Percentiles rank a stretch among this genome's conserved stretches.
Evolutionary conservation across 345 rosid species (phyloP).

Genomic region (Corchorus olitorius): DNA sequence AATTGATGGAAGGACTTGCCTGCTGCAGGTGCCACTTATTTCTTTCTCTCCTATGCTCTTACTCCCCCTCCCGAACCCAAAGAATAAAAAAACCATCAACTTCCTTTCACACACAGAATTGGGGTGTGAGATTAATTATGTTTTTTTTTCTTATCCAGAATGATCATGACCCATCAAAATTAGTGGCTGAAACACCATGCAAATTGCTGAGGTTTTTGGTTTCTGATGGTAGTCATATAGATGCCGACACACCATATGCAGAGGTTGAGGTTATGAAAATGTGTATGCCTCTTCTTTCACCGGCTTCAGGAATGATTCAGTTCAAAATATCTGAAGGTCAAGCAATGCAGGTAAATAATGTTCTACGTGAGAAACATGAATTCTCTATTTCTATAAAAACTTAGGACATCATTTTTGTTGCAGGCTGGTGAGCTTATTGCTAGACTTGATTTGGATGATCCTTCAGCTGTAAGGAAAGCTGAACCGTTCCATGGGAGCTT

Average conservation of each 20-base stretch:
- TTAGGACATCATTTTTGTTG: slow-evolving; percentile 29
- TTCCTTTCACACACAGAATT: not conserved
- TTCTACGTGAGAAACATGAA: not conserved
- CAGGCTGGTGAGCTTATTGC: slow-evolving; percentile 99
- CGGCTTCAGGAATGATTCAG: slow-evolving; percentile 86
- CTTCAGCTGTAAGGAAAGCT: slow-evolving; percentile 98
- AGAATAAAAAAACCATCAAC: not conserved
- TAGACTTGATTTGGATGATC: slow-evolving; percentile 93
- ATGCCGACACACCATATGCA: slow-evolving; percentile 91
- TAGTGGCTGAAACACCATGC: slow-evolving; percentile 99
- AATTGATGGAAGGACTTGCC: slow-evolving; percentile 98
- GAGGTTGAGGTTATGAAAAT: slow-evolving; percentile 99
- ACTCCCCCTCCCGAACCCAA: not conserved
- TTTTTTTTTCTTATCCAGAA: slow-evolving; percentile 51
- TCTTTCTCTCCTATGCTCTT: slow-evolving; percentile 20
- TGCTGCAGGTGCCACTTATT: slow-evolving; percentile 65
- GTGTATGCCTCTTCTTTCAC: slow-evolving; percentile 99
- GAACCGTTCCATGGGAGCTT: slow-evolving; percentile 94
- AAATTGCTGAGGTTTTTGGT: slow-evolving; percentile 92
- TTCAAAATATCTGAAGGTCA: slow-evolving; percentile 97
- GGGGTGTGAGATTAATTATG: slow-evolving; percentile 19
- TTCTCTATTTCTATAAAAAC: not conserved
- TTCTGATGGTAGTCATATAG: slow-evolving; percentile 84
- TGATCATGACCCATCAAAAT: slow-evolving; percentile 98
- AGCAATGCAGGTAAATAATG: slow-evolving; percentile 86